phyloP scores from a whole-genome alignment of 2,329 filamentous ascomycete genomes.

The Ophiostoma sp. region DNA sequence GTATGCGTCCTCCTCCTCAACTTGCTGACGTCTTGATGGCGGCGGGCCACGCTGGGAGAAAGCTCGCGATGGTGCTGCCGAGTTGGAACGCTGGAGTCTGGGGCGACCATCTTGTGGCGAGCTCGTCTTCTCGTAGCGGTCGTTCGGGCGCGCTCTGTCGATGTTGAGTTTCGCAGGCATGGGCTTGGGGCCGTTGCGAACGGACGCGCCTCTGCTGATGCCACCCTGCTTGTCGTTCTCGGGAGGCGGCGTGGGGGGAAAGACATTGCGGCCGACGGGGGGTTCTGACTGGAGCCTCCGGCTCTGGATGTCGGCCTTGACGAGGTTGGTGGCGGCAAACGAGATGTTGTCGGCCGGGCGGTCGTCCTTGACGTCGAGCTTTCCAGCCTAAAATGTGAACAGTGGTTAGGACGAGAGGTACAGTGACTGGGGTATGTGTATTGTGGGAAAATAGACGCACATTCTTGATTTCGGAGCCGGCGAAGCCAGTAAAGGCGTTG shows the following conservation, averaged over 20 bases:
- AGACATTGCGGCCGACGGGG: conserved; percentile 74
- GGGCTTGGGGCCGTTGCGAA: conserved; percentile 61
- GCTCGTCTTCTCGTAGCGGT: conserved; percentile 55
- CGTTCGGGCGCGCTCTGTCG: conserved; percentile 54
- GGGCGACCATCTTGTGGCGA: conserved; percentile 47
- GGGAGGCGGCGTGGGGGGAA: conserved; percentile 97
- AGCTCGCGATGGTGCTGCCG: conserved; percentile 47
- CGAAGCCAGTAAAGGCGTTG: conserved; percentile 80
- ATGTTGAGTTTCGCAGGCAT: conserved; percentile 65
- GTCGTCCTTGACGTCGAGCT: conserved; percentile 68
- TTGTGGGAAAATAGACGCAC: conserved; percentile 42
- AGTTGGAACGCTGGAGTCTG: conserved; percentile 44
- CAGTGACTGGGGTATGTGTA: neutral
- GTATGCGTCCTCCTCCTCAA: conserved; percentile 62
- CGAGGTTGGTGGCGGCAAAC: conserved; percentile 88
- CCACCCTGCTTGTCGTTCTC: conserved; percentile 67
- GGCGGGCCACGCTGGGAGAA: conserved; percentile 44
- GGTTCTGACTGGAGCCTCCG: conserved; percentile 84
- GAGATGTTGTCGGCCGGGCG: conserved; percentile 81
- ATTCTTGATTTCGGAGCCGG: conserved; percentile 76
- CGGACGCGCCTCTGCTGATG: conserved; percentile 59
- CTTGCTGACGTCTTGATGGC: conserved; percentile 38
- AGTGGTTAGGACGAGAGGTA: conserved; percentile 16
- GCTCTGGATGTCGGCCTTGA: conserved; percentile 79
- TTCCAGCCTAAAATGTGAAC: conserved; percentile 45